Evolutionary conservation across 176 grass and related monocot genomes (phyloP).

Genomic region (Olyra latifolia): DNA sequence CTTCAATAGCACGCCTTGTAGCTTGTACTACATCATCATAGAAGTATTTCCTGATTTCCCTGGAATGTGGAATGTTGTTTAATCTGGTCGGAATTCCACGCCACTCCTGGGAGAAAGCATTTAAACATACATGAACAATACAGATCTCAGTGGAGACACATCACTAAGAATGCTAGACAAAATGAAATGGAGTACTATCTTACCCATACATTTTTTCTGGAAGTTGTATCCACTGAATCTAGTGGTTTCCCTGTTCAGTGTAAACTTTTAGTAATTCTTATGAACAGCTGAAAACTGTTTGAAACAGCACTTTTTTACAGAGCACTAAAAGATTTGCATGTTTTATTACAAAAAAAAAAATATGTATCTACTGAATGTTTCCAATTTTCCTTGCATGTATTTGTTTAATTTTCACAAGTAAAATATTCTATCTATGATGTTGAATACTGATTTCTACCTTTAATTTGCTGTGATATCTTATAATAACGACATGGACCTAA

Average conservation of each 20-base stretch:
- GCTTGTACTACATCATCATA: constrained; percentile 69
- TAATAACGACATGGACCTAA: neutral
- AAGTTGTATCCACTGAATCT: constrained; percentile 38
- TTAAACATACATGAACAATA: constrained; percentile 26
- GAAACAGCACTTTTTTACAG: no score
- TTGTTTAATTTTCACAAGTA: neutral
- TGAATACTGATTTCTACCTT: neutral
- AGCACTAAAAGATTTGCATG: no score
- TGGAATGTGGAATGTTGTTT: constrained; percentile 98
- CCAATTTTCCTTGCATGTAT: neutral
- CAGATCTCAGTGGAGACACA: neutral
- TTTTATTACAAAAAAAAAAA: neutral
- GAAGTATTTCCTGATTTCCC: constrained; percentile 91
- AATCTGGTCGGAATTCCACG: constrained; percentile 93
- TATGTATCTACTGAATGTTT: neutral
- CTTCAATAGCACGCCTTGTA: constrained; percentile 75
- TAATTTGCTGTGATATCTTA: neutral
- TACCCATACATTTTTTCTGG: constrained; percentile 57
- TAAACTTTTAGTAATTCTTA: constrained; percentile 34
- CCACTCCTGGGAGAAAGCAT: constrained; percentile 53
- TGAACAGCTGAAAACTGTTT: neutral
- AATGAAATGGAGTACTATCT: constrained; percentile 29
- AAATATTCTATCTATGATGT: neutral
- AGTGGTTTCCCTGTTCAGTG: constrained; percentile 60
- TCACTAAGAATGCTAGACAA: neutral